Evolutionary conservation across 2,329 filamentous ascomycete genomes (phyloP).

Genomic region (Escovopsis sp.): DNA sequence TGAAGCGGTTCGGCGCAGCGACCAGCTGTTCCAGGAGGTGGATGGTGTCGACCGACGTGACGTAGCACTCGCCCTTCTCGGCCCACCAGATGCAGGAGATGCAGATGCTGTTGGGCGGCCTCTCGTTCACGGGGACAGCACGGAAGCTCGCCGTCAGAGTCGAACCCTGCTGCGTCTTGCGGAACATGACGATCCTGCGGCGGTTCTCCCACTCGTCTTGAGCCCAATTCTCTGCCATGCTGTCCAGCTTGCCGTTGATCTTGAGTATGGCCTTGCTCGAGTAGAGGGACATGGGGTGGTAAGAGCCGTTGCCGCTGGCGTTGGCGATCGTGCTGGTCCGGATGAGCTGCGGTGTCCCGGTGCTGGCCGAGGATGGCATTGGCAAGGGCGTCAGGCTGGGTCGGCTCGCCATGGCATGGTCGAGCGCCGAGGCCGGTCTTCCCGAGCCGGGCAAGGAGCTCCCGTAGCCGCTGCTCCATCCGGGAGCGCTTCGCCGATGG

Average conservation of each 20-base stretch:
- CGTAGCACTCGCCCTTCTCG: constrained; percentile 77
- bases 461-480: constrained; percentile 29
- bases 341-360: constrained; percentile 31
- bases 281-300: constrained; percentile 70
- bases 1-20: constrained; percentile 59
- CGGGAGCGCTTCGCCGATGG: constrained; percentile 18
- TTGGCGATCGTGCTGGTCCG: constrained; percentile 38
- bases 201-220: constrained; percentile 65
- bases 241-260: constrained; percentile 69
- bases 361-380: constrained; percentile 25
- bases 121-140: constrained; percentile 62
- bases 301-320: constrained; percentile 27
- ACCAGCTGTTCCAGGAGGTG: constrained; percentile 86
- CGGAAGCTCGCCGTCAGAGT: constrained; percentile 70
- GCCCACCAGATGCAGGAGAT: constrained; percentile 98
- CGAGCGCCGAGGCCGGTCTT: constrained; percentile 24
- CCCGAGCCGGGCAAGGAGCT: constrained; percentile 24
- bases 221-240: constrained; percentile 74
- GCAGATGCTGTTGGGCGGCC: constrained; percentile 72
- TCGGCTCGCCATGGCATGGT: constrained; percentile 27
- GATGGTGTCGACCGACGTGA: constrained; percentile 95
- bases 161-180: constrained; percentile 64
- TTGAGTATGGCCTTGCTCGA: constrained; percentile 74
- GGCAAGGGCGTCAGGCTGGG: constrained; percentile 33
- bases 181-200: constrained; percentile 78